Evolutionary conservation across 495 filamentous ascomycete genomes (phyloP), one percentile per base, ranked within the genome.

Genomic region (Aspergillus leporis): DNA sequence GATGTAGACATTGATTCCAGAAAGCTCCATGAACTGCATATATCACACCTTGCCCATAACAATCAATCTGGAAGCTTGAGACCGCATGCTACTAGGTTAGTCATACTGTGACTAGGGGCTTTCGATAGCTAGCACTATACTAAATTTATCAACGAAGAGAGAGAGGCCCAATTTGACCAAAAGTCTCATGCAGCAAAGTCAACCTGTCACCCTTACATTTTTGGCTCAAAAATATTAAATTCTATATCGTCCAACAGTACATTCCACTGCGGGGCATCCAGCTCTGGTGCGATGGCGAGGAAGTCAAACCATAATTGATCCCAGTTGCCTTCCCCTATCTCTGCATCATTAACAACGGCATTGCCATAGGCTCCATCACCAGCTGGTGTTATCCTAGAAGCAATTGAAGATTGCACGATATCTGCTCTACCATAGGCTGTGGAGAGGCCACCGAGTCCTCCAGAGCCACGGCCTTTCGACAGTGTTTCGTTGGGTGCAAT

Each of bases 211-310:
- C 32, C 13, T 36, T 8, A 36, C 2, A 14, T 18, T 3, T 6
- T n/a, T 41, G 13, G 5, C n/a, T 6, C 14, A 5, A 41, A n/a
- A 23, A 3, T 62, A 28, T n/a, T n/a, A n/a, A 59, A 66, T 58
- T 66, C 60, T 8, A 61, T 64, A 55, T 66, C 63, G 12, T 66
- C 61, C 28, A 66, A 45, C 46, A 68, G 51, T 21, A 61, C 58
- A 51, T 64, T 70, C 68, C 68, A 68, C 59, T 70, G 66, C 30
- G 61, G 66, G 8, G 52, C 61, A 38, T 70, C 63, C 22, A 70
- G 43, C 30, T 65, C 61, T 16, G 63, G 66, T 28, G 63, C 68
- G 31, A 70, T 59, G 54, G 63, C 66, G 51, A 65, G 58, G 51
- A 70, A 66, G 10, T 70, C 61, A 3, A 55, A 61, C 63, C 63